These are phyloP conservation scores for Corchorus olitorius DNA, from an alignment of 345 rosid genomes.

Conservation along the genomic window DNA sequence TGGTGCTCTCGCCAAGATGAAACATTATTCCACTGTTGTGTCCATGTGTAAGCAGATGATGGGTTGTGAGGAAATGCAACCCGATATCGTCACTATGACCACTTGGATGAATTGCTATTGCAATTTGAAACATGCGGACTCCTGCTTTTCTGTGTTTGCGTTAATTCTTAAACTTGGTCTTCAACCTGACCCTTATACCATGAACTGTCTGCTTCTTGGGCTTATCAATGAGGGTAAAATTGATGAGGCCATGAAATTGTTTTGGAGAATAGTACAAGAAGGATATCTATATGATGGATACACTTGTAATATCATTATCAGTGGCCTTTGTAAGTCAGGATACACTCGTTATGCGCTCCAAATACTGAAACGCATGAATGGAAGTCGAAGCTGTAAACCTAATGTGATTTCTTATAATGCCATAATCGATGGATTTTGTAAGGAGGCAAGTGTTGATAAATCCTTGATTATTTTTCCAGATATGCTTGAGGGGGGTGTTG, in stretches of 20 bases:
- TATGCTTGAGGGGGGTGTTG: background rate
- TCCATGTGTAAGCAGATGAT: slow-evolving; percentile 10
- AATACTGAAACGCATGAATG: slow-evolving; percentile 7
- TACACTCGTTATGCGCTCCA: background rate
- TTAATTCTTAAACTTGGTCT: slow-evolving; percentile 12
- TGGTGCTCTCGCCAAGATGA: background rate
- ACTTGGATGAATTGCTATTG: background rate
- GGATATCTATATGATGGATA: background rate
- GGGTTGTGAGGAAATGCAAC: background rate
- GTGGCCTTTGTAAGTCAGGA: background rate
- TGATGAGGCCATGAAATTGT: background rate
- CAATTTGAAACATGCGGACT: slow-evolving; percentile 4
- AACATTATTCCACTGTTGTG: background rate
- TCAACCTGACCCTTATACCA: slow-evolving; percentile 12
- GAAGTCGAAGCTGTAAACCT: background rate
- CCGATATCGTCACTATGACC: background rate
- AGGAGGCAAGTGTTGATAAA: background rate
- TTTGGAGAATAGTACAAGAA: background rate
- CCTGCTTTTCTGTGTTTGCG: background rate
- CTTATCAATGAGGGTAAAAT: background rate
- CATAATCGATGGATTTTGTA: background rate
- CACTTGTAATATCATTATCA: background rate
- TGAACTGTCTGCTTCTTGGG: slow-evolving; percentile 3
- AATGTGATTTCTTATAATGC: background rate
- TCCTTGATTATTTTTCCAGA: background rate